A percentile compares a stretch with the other conserved stretches of the same genome.
These are phyloP conservation scores for Penicillium sp. DNA, from an alignment of 2,329 filamentous ascomycete species.

Conservation along the genomic window DNA sequence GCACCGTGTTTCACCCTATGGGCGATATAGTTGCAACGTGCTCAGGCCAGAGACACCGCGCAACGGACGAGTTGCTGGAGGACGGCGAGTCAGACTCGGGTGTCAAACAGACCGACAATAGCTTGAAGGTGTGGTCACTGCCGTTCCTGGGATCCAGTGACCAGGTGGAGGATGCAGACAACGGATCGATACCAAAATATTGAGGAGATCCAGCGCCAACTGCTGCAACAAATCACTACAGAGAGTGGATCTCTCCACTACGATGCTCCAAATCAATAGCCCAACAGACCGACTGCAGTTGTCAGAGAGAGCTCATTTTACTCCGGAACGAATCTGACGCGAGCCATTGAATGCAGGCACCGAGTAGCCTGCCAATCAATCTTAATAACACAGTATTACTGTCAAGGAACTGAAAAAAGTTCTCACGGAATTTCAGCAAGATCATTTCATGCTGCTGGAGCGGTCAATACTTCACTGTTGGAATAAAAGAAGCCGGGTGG, in stretches of 20 bases:
- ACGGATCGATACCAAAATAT: background rate
- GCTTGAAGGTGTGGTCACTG: conserved; percentile 48
- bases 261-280: background rate
- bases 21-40: conserved; percentile 55
- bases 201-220: background rate
- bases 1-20: conserved; percentile 51
- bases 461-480: background rate
- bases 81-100: conserved; percentile 12
- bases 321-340: too few relatives aligned
- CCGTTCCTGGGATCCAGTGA: conserved; percentile 23
- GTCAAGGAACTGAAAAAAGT: background rate
- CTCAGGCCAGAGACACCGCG: conserved; percentile 49
- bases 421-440: background rate
- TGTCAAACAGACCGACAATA: conserved; percentile 37
- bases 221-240: background rate
- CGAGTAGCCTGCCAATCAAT: background rate
- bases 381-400: background rate
- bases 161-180: too few relatives aligned
- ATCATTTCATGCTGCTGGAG: background rate
- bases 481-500: background rate
- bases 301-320: too few relatives aligned
- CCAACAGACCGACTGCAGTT: background rate
- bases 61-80: conserved; percentile 20
- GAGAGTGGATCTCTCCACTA: background rate
- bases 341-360: background rate